phyloP scores from a whole-genome alignment of 495 filamentous ascomycete genomes.

The Podospora conica region DNA sequence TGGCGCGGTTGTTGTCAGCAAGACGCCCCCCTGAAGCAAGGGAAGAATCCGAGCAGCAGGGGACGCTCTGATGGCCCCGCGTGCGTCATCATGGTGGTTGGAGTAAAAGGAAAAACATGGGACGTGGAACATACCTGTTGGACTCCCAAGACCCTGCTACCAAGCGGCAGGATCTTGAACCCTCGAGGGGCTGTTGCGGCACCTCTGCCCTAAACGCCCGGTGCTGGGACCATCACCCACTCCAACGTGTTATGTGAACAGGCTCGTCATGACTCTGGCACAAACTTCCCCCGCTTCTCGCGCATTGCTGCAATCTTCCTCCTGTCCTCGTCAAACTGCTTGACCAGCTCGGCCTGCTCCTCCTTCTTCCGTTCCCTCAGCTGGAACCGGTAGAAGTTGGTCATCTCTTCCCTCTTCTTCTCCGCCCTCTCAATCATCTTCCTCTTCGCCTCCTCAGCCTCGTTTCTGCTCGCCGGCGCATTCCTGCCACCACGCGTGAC shows the following conservation, averaged over 20 bases:
- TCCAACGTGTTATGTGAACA: neutral
- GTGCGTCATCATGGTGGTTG: constrained; percentile 45
- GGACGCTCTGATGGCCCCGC: constrained; percentile 47
- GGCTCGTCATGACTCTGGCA: constrained; percentile 40
- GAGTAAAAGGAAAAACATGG: neutral
- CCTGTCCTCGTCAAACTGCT: constrained; percentile 60
- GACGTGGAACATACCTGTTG: constrained; percentile 4
- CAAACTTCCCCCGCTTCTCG: constrained; percentile 54
- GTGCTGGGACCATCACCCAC: neutral
- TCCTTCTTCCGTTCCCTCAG: constrained; percentile 81
- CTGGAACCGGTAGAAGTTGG: constrained; percentile 94
- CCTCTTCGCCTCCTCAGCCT: constrained; percentile 63
- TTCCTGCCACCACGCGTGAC: constrained; percentile 72
- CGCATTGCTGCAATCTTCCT: constrained; percentile 54
- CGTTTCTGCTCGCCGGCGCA: constrained; percentile 67
- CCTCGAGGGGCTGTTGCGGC: neutral
- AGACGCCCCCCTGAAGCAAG: constrained; percentile 15
- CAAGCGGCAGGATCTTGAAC: neutral
- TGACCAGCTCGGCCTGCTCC: constrained; percentile 61
- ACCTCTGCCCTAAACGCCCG: neutral
- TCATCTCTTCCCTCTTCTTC: constrained; percentile 57
- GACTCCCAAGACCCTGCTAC: neutral
- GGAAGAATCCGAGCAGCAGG: constrained; percentile 17
- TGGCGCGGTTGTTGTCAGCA: constrained; percentile 47
- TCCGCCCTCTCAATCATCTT: constrained; percentile 66